A percentile compares a stretch with the other conserved stretches of the same genome.
Conservation (phyloP, 139 green algal species). For the Haematococcus lacustris region DNA sequence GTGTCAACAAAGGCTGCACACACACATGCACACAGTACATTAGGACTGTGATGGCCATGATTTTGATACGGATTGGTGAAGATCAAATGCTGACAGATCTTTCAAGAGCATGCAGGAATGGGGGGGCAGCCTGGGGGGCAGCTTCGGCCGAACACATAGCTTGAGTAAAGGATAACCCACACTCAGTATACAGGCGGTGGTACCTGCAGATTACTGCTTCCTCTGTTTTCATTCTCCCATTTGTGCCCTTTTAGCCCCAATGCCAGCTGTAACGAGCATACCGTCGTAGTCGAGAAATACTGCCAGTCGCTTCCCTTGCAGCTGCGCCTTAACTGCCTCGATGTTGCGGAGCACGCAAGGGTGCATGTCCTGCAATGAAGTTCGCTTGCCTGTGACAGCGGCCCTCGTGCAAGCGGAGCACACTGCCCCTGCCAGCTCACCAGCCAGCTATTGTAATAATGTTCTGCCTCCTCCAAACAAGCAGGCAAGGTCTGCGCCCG, state of each 20-base stretch:
- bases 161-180: neutral
- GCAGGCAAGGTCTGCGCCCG: no score
- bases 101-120: neutral
- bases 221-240: constrained; percentile 17
- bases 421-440: neutral
- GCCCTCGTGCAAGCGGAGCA: neutral
- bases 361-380: constrained; percentile 47
- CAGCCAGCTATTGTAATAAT: no score
- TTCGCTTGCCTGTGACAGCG: neutral
- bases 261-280: no score
- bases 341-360: constrained; percentile 61
- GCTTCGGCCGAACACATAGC: neutral
- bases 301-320: constrained; percentile 70
- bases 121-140: neutral
- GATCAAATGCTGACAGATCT: neutral
- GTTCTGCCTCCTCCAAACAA: no score
- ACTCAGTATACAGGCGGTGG: neutral
- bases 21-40: neutral
- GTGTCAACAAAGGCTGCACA: neutral
- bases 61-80: neutral
- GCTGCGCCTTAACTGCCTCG: constrained; percentile 29
- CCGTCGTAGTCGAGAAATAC: constrained; percentile 97
- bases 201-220: neutral
- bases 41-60: neutral
- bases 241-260: no score